Conservation (phyloP, 768 basidiomycete species). For the Gymnopilus dilepis region DNA sequence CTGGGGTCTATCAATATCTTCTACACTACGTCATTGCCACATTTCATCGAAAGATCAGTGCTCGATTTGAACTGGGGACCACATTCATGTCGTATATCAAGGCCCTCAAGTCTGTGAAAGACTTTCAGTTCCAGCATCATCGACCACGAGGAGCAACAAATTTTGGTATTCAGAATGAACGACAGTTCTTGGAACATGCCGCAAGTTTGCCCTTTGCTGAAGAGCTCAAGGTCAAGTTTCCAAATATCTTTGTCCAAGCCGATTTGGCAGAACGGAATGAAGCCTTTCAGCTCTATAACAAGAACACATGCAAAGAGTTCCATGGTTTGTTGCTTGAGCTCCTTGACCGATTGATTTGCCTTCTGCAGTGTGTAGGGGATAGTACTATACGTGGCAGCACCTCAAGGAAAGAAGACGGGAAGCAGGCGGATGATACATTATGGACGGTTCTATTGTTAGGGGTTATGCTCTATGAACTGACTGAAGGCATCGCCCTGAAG, state of each 20-base stretch:
- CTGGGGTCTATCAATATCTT: neutral
- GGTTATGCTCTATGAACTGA: neutral
- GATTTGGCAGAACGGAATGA: constrained; percentile 35
- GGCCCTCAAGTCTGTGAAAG: neutral
- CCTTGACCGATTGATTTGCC: neutral
- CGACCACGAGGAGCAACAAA: neutral
- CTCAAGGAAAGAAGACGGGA: too few relatives aligned
- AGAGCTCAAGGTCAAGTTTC: too few relatives aligned
- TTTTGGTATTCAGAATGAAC: too few relatives aligned
- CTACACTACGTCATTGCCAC: neutral
- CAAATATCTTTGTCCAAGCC: constrained; percentile 29
- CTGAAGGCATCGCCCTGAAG: neutral
- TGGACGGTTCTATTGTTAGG: neutral
- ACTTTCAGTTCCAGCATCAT: neutral
- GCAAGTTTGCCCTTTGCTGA: too few relatives aligned
- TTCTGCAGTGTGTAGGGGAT: neutral
- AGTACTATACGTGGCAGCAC: neutral
- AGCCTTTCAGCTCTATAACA: constrained; percentile 1
- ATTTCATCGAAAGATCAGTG: neutral
- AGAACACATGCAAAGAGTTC: constrained; percentile 4
- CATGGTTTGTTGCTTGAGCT: constrained; percentile 10
- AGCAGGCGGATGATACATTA: too few relatives aligned
- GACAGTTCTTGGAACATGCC: too few relatives aligned
- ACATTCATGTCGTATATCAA: neutral
- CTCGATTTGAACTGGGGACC: neutral